phyloP scores from a whole-genome alignment of 805 yeast species.

The Hanseniaspora taiwanica region DNA sequence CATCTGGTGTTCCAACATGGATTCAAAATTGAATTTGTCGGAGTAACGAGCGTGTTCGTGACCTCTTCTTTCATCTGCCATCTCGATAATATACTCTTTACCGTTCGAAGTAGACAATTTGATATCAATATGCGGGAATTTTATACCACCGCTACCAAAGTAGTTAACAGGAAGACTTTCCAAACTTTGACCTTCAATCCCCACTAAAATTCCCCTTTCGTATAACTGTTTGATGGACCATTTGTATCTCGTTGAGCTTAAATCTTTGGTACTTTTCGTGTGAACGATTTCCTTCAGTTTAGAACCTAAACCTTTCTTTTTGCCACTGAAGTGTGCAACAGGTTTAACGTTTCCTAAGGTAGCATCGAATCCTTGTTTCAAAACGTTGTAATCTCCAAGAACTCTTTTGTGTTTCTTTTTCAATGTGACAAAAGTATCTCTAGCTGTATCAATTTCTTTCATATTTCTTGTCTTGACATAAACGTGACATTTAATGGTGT shows the following conservation, averaged over 20 bases:
- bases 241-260: slow-evolving; percentile 46
- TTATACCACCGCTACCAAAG: slow-evolving; percentile 31
- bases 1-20: slow-evolving; percentile 59
- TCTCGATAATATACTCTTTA: slow-evolving; percentile 49
- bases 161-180: slow-evolving; percentile 26
- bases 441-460: slow-evolving; percentile 32
- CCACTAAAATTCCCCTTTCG: slow-evolving; percentile 57
- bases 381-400: slow-evolving; percentile 27
- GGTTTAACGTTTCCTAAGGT: slow-evolving; percentile 38
- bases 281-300: slow-evolving; percentile 29
- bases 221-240: slow-evolving; percentile 62
- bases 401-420: slow-evolving; percentile 33
- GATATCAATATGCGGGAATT: slow-evolving; percentile 55
- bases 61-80: slow-evolving; percentile 21
- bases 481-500: slow-evolving; percentile 53
- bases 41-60: slow-evolving; percentile 18
- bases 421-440: slow-evolving; percentile 31
- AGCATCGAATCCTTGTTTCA: slow-evolving; percentile 36
- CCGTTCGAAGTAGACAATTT: slow-evolving; percentile 66
- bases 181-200: slow-evolving; percentile 40
- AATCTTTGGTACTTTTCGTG: slow-evolving; percentile 23
- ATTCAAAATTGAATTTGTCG: slow-evolving; percentile 51
- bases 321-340: slow-evolving; percentile 18
- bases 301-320: slow-evolving; percentile 21
- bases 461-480: slow-evolving; percentile 35